These are phyloP conservation scores for Mycosarcoma maydis DNA, from an alignment of 1,284 basidiomycete genomes.

Conservation along the genomic window DNA sequence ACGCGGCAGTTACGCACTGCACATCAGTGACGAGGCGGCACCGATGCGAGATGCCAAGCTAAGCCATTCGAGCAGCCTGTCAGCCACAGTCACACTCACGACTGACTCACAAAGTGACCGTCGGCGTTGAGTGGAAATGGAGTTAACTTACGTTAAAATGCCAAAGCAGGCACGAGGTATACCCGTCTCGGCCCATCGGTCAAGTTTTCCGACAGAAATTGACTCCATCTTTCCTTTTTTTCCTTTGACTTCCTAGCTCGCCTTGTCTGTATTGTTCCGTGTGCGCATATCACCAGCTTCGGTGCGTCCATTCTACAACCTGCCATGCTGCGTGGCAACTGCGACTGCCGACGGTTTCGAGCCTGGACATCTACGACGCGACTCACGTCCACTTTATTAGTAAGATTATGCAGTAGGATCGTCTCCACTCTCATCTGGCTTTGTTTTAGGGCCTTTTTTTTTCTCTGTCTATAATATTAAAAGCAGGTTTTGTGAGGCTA, in stretches of 20 bases:
- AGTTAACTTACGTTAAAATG: slow-evolving; percentile 4
- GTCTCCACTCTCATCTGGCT: not conserved
- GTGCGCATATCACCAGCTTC: no score
- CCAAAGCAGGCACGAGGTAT: no score
- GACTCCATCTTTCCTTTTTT: not conserved
- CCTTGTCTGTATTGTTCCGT: no score
- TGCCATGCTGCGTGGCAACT: no score
- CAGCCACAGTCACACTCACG: slow-evolving; percentile 1
- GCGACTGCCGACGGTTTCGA: no score
- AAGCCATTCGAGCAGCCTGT: slow-evolving; percentile 1
- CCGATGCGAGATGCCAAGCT: slow-evolving; percentile 14
- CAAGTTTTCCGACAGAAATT: slow-evolving; percentile 12
- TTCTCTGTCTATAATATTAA: slow-evolving; percentile 3
- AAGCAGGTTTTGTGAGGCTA: no score
- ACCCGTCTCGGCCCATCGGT: slow-evolving; percentile 33
- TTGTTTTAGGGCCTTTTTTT: not conserved
- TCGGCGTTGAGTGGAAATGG: slow-evolving; percentile 25
- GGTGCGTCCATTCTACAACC: no score
- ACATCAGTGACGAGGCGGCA: slow-evolving; percentile 5
- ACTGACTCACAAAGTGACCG: not conserved
- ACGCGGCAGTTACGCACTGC: not conserved
- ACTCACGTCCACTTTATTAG: no score
- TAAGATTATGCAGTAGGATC: no score
- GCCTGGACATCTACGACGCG: no score
- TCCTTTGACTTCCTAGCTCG: no score